Conservation (phyloP, 164 flowering plant species). For the Vitis rotundifolia region DNA sequence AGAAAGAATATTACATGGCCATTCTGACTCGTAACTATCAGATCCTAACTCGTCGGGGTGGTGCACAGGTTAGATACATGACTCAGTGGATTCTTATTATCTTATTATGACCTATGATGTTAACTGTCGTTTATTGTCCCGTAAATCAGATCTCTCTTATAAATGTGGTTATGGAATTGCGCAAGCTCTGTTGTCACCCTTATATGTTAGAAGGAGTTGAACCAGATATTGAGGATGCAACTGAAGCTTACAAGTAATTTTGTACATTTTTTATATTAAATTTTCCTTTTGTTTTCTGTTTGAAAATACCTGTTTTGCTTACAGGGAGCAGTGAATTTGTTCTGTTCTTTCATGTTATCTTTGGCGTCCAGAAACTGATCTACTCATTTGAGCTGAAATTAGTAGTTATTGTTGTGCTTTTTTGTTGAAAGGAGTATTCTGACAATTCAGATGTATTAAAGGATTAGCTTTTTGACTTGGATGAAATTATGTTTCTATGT, state of each 20-base stretch:
- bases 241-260: constrained; percentile 72
- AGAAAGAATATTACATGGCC: constrained; percentile 95
- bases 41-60: constrained; percentile 81
- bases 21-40: constrained; percentile 95
- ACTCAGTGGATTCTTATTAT: neutral
- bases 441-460: neutral
- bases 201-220: constrained; percentile 96
- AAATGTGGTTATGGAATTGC: constrained; percentile 97
- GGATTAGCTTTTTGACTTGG: neutral
- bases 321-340: neutral
- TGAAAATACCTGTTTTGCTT: neutral
- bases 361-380: too few species aligned
- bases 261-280: constrained; percentile 6
- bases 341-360: neutral
- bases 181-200: constrained; percentile 95
- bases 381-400: too few species aligned
- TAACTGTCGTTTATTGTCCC: neutral
- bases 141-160: constrained; percentile 81
- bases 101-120: constrained; percentile 1
- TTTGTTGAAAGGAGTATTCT: neutral
- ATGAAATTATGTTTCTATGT: neutral
- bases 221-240: constrained; percentile 60
- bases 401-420: neutral
- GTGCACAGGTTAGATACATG: constrained; percentile 62
- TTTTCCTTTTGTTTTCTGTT: neutral